Evolutionary conservation across 441 rosid species (phyloP).

Genomic region (Isatis lusitanica): DNA sequence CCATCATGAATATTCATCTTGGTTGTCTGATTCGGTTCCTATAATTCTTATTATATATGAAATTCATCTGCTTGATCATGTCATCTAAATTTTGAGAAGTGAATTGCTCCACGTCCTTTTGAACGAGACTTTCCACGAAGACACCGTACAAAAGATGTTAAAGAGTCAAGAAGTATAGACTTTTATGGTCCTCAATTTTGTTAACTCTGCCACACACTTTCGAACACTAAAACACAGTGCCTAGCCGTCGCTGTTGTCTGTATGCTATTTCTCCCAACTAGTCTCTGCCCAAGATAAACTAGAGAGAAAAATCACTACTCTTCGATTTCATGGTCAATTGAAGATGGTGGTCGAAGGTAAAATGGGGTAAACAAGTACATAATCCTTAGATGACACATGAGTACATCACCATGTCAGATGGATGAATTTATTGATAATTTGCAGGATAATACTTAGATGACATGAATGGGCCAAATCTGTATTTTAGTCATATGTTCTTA

Average conservation of each 20-base stretch:
- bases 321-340: too few species aligned
- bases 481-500: too few species aligned
- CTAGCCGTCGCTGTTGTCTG: not conserved
- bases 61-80: conserved; percentile 6
- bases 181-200: not conserved
- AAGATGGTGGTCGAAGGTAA: too few species aligned
- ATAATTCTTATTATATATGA: conserved; percentile 1
- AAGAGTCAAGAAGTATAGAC: not conserved
- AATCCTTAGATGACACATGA: too few species aligned
- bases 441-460: too few species aligned
- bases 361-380: too few species aligned
- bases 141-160: not conserved
- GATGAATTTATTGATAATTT: too few species aligned
- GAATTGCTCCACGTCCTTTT: not conserved
- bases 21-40: conserved; percentile 16
- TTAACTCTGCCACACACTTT: not conserved
- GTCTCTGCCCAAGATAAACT: too few species aligned
- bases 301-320: too few species aligned
- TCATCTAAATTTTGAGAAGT: not conserved
- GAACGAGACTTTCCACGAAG: not conserved
- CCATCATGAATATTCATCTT: conserved; percentile 20
- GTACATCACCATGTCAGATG: too few species aligned
- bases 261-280: not conserved
- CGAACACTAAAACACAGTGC: not conserved
- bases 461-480: too few species aligned